These are phyloP conservation scores for Leptographium procerum DNA, from an alignment of 2,329 filamentous ascomycete species.

Conservation along the genomic window DNA sequence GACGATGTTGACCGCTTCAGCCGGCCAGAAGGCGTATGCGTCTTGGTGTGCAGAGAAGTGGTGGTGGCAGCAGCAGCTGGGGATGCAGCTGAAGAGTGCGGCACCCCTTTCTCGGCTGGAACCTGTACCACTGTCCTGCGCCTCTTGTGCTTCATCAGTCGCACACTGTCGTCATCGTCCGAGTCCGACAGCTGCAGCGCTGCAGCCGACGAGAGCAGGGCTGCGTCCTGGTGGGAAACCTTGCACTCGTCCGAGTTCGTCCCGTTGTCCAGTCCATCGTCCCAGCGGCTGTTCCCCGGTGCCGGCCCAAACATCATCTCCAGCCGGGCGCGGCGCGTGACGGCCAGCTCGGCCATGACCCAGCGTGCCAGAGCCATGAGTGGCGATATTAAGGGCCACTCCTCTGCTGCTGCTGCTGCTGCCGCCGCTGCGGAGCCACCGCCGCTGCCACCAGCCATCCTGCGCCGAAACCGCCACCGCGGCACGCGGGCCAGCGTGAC, in stretches of 20 bases:
- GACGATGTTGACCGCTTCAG: slow-evolving; percentile 54
- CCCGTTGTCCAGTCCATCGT: neutral
- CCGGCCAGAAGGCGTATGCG: slow-evolving; percentile 51
- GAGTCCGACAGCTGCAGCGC: neutral
- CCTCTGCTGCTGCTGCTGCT: slow-evolving; percentile 20
- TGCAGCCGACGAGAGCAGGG: neutral
- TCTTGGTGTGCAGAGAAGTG: slow-evolving; percentile 8
- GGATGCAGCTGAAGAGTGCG: neutral
- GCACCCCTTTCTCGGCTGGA: neutral
- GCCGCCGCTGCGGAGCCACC: neutral
- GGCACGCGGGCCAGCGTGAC: slow-evolving; percentile 80
- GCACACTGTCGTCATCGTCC: neutral
- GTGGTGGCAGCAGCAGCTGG: neutral
- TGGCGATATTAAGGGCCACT: slow-evolving; percentile 16
- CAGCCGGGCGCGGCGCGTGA: slow-evolving; percentile 15
- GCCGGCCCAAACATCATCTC: slow-evolving; percentile 20
- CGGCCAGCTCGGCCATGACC: slow-evolving; percentile 24
- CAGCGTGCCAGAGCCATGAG: slow-evolving; percentile 26
- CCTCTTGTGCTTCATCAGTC: neutral
- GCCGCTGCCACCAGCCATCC: slow-evolving; percentile 19
- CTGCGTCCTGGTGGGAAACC: neutral
- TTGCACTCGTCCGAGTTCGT: neutral
- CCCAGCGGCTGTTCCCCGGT: slow-evolving; percentile 3
- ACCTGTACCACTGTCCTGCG: neutral
- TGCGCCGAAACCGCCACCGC: slow-evolving; percentile 72